A percentile compares a stretch with the other conserved stretches of the same genome.
Evolutionary conservation across 495 filamentous ascomycete genomes (phyloP).

Genomic region (Pseudoneurospora amorphoporcata): DNA sequence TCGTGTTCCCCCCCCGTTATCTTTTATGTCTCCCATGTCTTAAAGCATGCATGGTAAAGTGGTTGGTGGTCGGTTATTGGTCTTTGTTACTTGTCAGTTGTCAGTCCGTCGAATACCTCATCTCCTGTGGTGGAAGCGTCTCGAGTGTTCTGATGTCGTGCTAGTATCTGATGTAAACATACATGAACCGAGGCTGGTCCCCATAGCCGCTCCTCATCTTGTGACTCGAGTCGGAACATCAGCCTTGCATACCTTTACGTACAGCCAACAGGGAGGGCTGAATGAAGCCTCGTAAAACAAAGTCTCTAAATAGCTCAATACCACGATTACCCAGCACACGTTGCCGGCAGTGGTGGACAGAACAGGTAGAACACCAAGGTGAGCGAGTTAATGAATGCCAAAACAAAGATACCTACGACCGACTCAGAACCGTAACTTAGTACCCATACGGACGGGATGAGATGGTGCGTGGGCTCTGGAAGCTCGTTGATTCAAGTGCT

Average conservation of each 20-base stretch:
- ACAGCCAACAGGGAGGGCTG: background rate
- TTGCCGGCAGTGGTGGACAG: too few species aligned
- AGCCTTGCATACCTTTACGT: background rate
- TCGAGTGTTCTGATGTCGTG: background rate
- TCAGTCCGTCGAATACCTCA: background rate
- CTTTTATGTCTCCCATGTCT: background rate
- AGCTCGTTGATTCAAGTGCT: too few species aligned
- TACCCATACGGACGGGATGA: too few species aligned
- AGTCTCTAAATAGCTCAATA: background rate
- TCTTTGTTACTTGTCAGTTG: background rate
- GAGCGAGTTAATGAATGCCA: too few species aligned
- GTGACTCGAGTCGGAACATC: background rate
- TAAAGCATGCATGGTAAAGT: background rate
- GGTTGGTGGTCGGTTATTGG: background rate
- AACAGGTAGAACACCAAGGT: too few species aligned
- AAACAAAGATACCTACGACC: too few species aligned
- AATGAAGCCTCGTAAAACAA: background rate
- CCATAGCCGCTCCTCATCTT: background rate
- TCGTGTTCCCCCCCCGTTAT: background rate
- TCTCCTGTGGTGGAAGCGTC: background rate
- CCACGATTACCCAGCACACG: too few species aligned
- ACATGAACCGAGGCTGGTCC: background rate
- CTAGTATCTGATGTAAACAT: background rate
- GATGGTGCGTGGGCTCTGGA: too few species aligned
- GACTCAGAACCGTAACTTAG: too few species aligned